phyloP scores from a whole-genome alignment of 2,329 filamentous ascomycete genomes.

The Capronia americana region DNA sequence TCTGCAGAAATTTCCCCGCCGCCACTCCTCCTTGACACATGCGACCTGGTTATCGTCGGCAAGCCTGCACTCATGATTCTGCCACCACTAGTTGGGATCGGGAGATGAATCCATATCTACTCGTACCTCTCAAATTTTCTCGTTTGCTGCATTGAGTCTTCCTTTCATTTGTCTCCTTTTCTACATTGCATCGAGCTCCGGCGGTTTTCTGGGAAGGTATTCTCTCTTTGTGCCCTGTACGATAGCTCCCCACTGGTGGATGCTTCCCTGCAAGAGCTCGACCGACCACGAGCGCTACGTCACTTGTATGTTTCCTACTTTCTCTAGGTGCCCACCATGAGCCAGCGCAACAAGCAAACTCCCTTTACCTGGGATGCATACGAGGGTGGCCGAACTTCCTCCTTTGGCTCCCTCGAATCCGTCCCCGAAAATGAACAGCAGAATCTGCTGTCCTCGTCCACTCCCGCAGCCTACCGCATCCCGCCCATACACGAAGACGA shows the following conservation, averaged over 20 bases:
- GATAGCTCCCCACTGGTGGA: background rate
- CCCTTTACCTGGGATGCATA: constrained; percentile 43
- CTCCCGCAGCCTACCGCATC: constrained; percentile 30
- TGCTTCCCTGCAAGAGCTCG: constrained; percentile 2
- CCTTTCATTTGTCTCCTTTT: background rate
- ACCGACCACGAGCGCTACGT: constrained; percentile 1
- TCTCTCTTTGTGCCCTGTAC: constrained; percentile 9
- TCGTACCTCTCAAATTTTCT: constrained; percentile 1
- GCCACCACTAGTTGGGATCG: constrained; percentile 14
- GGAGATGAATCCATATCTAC: constrained; percentile 7
- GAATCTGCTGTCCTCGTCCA: constrained; percentile 29
- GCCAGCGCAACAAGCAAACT: constrained; percentile 31
- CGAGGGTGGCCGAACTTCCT: constrained; percentile 42
- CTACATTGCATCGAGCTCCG: background rate
- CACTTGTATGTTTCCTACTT: constrained; percentile 5
- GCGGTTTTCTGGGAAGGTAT: constrained; percentile 8
- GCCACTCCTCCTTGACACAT: constrained; percentile 10
- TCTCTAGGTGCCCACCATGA: constrained; percentile 30
- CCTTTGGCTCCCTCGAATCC: constrained; percentile 42
- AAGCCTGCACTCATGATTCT: constrained; percentile 11
- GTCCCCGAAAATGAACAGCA: constrained; percentile 41
- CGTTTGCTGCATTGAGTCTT: background rate
- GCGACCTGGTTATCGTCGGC: constrained; percentile 26
- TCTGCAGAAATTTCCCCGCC: constrained; percentile 17
- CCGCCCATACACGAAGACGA: constrained; percentile 24